Evolutionary conservation across 495 filamentous ascomycete genomes (phyloP), one percentile per base, ranked within the genome.

Genomic region (Poronia punctata): DNA sequence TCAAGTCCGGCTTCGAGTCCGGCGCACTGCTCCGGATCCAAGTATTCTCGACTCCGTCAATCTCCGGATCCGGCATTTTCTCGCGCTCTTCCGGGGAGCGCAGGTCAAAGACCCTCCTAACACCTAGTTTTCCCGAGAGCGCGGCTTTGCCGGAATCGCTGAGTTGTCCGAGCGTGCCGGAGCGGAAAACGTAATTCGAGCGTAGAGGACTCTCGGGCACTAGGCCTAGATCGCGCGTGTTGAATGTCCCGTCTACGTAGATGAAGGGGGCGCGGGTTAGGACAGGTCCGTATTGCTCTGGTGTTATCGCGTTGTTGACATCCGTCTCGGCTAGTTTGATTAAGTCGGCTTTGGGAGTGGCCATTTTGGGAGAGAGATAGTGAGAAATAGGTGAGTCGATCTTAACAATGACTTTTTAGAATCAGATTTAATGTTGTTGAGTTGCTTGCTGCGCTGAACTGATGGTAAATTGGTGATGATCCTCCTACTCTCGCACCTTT

Each of bases 191-290:
- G 38, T 61, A 64, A 28, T 67, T 64, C 0, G 66, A 54, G 5
- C 65, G 64, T 17, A 78, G 30, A 2, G 54, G 60, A 21, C 53
- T 59, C 39, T 56, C 66, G 32, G 62, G 53, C 3, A 68, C 61
- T 23, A 64, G 65, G 48, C 73, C 75, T 21, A 80, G 45, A 41
- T 75, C 74, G 29, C 75, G 76, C 22, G 75, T 60, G 52, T 80
- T 79, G 56, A 70, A 64, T 18, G 59, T 62, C 18, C 72, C 71
- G 7, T 69, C 67, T 38, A 79, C 46, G 40, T 59, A 51, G 35
- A 76, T 53, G 54, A 82, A 82, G 11, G 78, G 78, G 6, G 74
- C 61, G 11, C 51, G 33, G 5, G 66, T 60, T 15, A 74, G 49
- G 25, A 56, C 50, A 0, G 52, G 40, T 14, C 32, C 22, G 25